Percentiles rank a stretch among this genome's conserved stretches.
phyloP scores from a whole-genome alignment of 1,284 basidiomycete species.

The Termitomyces sp. region DNA sequence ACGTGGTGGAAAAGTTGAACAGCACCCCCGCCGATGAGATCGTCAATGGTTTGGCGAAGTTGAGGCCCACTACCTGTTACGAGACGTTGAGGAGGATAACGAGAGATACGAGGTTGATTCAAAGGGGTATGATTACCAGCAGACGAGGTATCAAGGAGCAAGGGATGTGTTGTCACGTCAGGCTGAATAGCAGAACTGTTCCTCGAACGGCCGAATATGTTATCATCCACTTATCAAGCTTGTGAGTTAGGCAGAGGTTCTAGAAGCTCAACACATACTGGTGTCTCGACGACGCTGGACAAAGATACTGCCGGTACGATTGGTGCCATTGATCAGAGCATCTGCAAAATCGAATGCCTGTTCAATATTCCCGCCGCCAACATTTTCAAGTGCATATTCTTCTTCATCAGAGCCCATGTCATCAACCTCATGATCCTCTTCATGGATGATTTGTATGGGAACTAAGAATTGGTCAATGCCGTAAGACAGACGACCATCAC shows the following conservation, averaged over 20 bases:
- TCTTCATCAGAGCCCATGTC: constrained; percentile 65
- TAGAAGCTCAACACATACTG: constrained; percentile 32
- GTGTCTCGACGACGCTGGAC: constrained; percentile 48
- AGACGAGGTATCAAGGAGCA: constrained; percentile 66
- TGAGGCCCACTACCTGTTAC: constrained; percentile 48
- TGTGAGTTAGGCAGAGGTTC: not conserved
- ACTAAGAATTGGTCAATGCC: constrained; percentile 25
- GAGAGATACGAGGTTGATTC: constrained; percentile 45
- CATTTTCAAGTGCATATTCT: constrained; percentile 42
- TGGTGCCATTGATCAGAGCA: constrained; percentile 39
- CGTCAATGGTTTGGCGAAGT: constrained; percentile 76
- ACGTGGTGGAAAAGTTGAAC: constrained; percentile 83
- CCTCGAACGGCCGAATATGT: constrained; percentile 60
- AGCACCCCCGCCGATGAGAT: constrained; percentile 77
- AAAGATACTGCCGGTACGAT: constrained; percentile 47
- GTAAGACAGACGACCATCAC: not conserved
- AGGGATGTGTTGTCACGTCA: constrained; percentile 76
- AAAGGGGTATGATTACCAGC: constrained; percentile 38
- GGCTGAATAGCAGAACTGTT: constrained; percentile 42
- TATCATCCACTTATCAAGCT: constrained; percentile 40
- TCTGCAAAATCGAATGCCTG: constrained; percentile 56
- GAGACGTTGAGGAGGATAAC: constrained; percentile 53
- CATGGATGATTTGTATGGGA: constrained; percentile 52
- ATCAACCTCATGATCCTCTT: constrained; percentile 55
- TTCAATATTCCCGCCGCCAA: constrained; percentile 25